phyloP scores from a whole-genome alignment of 495 filamentous ascomycete genomes.

The Astrocystis sublimbata region DNA sequence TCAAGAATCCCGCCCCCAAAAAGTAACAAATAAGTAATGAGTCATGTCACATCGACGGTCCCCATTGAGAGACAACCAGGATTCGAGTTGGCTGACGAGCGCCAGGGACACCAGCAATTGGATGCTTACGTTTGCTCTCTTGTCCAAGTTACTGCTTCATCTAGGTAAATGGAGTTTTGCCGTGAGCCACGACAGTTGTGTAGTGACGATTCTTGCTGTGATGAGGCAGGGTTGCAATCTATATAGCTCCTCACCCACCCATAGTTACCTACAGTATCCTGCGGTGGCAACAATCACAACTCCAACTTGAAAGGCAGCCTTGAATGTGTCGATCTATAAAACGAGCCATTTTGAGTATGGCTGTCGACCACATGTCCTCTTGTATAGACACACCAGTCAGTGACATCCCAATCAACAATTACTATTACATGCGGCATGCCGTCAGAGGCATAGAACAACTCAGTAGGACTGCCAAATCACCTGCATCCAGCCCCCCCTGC shows the following conservation, averaged over 20 bases:
- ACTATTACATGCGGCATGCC: background rate
- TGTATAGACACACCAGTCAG: too few relatives aligned
- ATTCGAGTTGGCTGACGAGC: background rate
- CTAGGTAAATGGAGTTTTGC: background rate
- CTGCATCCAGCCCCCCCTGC: background rate
- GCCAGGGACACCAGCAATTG: background rate
- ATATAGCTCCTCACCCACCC: background rate
- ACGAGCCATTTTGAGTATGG: background rate
- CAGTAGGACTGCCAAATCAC: background rate
- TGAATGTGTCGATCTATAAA: too few relatives aligned
- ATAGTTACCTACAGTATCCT: too few relatives aligned
- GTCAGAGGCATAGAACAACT: background rate
- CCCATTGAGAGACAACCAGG: background rate
- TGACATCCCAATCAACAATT: background rate
- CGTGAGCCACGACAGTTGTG: background rate
- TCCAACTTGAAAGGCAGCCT: too few relatives aligned
- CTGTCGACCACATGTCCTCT: background rate
- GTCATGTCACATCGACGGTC: background rate
- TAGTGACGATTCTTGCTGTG: background rate
- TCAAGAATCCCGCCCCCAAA: constrained; percentile 1
- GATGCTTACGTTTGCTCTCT: background rate
- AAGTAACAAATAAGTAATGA: background rate
- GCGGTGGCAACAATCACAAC: background rate
- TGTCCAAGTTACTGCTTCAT: background rate
- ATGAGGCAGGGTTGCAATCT: background rate